A percentile compares a stretch with the other conserved stretches of the same genome.
phyloP scores from a whole-genome alignment of 345 rosid species.

The Populus nigra region DNA sequence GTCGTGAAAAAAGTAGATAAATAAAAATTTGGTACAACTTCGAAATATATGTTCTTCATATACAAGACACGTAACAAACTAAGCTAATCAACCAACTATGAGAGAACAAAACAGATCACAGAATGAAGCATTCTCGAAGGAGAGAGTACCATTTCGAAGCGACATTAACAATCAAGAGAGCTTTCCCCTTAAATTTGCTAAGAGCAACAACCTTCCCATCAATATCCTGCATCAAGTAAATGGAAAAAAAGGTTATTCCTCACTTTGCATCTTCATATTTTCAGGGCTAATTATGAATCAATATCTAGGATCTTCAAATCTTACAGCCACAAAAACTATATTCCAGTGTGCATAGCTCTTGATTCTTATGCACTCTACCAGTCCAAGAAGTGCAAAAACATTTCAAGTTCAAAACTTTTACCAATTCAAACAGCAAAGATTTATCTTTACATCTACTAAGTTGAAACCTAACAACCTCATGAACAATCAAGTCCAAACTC shows the following conservation, averaged over 20 bases:
- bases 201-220: conserved; percentile 26
- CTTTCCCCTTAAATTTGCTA: conserved; percentile 32
- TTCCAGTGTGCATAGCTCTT: neutral
- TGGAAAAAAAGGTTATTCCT: neutral
- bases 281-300: neutral
- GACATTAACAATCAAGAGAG: conserved; percentile 30
- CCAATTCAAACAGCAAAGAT: neutral
- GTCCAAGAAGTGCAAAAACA: neutral
- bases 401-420: neutral
- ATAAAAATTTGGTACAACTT: neutral
- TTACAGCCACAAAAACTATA: neutral
- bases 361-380: neutral
- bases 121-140: neutral
- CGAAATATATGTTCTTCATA: neutral
- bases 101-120: neutral
- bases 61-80: neutral
- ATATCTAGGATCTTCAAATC: neutral
- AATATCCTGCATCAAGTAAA: conserved; percentile 19
- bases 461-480: neutral
- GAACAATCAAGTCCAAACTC: neutral
- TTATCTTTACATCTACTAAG: neutral
- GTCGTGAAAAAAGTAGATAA: neutral
- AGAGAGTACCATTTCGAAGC: conserved; percentile 31
- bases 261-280: neutral
- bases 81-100: neutral